Evolutionary conservation across 164 flowering plant species (phyloP).

Genomic region (Magnolia changhungtana): DNA sequence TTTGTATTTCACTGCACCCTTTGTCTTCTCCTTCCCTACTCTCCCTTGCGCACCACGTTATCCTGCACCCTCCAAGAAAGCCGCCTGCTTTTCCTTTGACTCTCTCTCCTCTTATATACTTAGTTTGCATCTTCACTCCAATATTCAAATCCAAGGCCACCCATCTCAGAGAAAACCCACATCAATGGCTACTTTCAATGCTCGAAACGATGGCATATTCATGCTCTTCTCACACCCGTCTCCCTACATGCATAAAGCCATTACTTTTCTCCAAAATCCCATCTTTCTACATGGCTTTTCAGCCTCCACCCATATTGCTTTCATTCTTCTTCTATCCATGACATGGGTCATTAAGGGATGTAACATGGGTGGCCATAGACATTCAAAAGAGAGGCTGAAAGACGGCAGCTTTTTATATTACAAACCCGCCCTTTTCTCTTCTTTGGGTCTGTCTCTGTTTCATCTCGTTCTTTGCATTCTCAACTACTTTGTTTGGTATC

Average conservation of each 20-base stretch:
- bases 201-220: conserved; percentile 2
- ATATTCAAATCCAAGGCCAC: not conserved
- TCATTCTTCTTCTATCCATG: conserved; percentile 36
- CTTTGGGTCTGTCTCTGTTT: conserved; percentile 40
- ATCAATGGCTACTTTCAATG: not conserved
- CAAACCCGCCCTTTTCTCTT: conserved; percentile 34
- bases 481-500: conserved; percentile 25
- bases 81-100: no score
- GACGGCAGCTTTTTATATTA: conserved; percentile 19
- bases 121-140: no score
- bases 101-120: no score
- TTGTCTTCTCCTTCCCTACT: no score
- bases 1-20: no score
- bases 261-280: conserved; percentile 40
- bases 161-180: not conserved
- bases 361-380: conserved; percentile 3
- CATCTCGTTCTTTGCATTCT: conserved; percentile 34
- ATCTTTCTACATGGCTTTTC: conserved; percentile 48
- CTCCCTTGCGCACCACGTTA: no score
- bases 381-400: conserved; percentile 19
- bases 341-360: conserved; percentile 36
- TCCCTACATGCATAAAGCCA: conserved; percentile 6
- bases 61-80: no score
- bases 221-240: conserved; percentile 11
- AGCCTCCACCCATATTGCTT: conserved; percentile 40